phyloP scores from a whole-genome alignment of 2,329 filamentous ascomycete species.

The Bretziella fagacearum region DNA sequence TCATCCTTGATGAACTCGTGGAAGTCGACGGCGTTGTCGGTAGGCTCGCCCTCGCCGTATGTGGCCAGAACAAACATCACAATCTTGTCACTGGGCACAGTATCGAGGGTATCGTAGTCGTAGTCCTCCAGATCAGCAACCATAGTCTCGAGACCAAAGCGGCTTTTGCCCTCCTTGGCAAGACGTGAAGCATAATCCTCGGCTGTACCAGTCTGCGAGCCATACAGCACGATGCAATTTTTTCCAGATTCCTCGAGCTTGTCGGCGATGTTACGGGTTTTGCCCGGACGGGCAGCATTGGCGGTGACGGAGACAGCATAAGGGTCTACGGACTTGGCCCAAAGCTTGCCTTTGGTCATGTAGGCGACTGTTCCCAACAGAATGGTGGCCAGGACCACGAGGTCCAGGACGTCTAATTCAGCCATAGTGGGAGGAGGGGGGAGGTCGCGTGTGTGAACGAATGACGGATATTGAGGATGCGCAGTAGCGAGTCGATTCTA shows the following conservation, averaged over 20 bases:
- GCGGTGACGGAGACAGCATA: conserved; percentile 60
- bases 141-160: conserved; percentile 95
- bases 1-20: conserved; percentile 88
- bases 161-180: conserved; percentile 91
- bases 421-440: conserved; percentile 47
- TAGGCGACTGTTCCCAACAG: conserved; percentile 81
- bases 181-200: conserved; percentile 95
- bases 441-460: background rate
- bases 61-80: conserved; percentile 93
- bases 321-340: conserved; percentile 75
- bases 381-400: conserved; percentile 74
- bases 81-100: conserved; percentile 75
- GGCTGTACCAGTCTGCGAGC: conserved; percentile 93
- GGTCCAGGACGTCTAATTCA: conserved; percentile 88
- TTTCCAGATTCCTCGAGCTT: conserved; percentile 92
- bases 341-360: conserved; percentile 93
- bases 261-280: conserved; percentile 82
- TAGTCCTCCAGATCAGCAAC: conserved; percentile 96
- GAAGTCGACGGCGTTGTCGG: conserved; percentile 97
- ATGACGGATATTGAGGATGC: background rate
- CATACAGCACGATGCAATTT: conserved; percentile 97
- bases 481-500: background rate
- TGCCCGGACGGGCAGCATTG: conserved; percentile 56
- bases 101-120: conserved; percentile 86
- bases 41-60: conserved; percentile 95